Evolutionary conservation across 495 filamentous ascomycete species (phyloP), one percentile per base, ranked within the genome.

Genomic region (Neurospora sp.): DNA sequence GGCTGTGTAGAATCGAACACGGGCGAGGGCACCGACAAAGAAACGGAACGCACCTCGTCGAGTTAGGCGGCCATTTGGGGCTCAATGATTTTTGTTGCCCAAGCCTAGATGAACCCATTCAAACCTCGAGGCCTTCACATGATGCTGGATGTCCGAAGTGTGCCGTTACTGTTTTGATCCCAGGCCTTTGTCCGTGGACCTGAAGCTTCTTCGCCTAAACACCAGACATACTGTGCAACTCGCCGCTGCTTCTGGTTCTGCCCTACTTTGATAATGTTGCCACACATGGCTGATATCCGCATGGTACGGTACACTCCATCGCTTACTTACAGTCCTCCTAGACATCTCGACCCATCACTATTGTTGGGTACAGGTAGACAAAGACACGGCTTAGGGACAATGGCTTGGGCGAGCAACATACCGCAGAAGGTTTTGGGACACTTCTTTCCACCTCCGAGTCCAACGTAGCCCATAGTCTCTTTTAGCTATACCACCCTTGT

Each of bases 401-500:
- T 65, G 53, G 53, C 27, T 6, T 65, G 53, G 53, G 53, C 7
- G 27, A 37, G 14, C 53, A 37, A 65, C 27, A 35, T 65, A 65
- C 53, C 27, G 53, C 53, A 65, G 2, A 14, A 61, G 27, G 53
- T 14, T 16, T 35, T 16, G 53, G 53, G 22, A 31, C 22, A 61
- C 22, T 53, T 4, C 53, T 31, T 61, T 31, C 53, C 27, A 53
- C 27, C 53, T 61, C 27, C 12, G 3, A 8, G 14, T 37, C 53
- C 53, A 7, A 35, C 27, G 12, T 31, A 61, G 27, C 27, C 27
- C 14, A 65, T 35, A 16, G 14, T 27, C 53, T 20, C 8, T 27
- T 12, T 73, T 75, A 94, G 73, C 87, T 87, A 81, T 96, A 94
- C 94, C 93, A 98, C n/a, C 92, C 91, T 18, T 85, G 85, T 18